A percentile compares a stretch with the other conserved stretches of the same genome.
phyloP scores from a whole-genome alignment of 192 early-diverging fungal genomes.

The Jimgerdemannia lactiflua region DNA sequence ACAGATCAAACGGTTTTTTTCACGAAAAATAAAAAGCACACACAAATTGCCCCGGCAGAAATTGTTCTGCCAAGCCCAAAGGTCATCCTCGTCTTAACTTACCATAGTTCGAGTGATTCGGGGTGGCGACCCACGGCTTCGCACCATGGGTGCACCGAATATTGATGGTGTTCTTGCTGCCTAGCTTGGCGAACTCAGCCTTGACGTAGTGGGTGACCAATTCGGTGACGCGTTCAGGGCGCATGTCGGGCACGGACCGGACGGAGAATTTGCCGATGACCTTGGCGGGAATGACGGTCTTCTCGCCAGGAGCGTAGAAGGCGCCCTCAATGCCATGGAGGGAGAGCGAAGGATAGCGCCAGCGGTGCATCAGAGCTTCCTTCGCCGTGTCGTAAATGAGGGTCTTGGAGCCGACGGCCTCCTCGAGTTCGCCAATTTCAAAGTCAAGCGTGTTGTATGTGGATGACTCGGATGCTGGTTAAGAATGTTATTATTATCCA shows the following conservation, averaged over 20 bases:
- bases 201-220: slow-evolving; percentile 73
- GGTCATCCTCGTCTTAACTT: slow-evolving; percentile 5
- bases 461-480: slow-evolving; percentile 50
- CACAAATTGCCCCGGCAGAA: neutral
- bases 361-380: slow-evolving; percentile 84
- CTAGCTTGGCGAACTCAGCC: slow-evolving; percentile 87
- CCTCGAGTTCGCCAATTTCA: slow-evolving; percentile 72
- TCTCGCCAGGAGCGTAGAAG: slow-evolving; percentile 89
- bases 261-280: slow-evolving; percentile 99
- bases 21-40: neutral
- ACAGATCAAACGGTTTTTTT: neutral
- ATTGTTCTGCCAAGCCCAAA: neutral
- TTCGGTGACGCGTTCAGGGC: slow-evolving; percentile 74
- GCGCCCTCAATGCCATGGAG: slow-evolving; percentile 98
- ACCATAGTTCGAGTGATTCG: slow-evolving; percentile 91
- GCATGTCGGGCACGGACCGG: slow-evolving; percentile 92
- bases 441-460: slow-evolving; percentile 88
- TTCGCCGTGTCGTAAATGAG: slow-evolving; percentile 76
- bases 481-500: no score
- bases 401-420: slow-evolving; percentile 68
- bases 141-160: slow-evolving; percentile 80
- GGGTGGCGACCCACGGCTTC: slow-evolving; percentile 89
- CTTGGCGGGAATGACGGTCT: slow-evolving; percentile 96
- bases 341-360: slow-evolving; percentile 95
- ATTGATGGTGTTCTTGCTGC: slow-evolving; percentile 80